phyloP scores from a whole-genome alignment of 1,284 basidiomycete species.

The Puccinia brachypodii region DNA sequence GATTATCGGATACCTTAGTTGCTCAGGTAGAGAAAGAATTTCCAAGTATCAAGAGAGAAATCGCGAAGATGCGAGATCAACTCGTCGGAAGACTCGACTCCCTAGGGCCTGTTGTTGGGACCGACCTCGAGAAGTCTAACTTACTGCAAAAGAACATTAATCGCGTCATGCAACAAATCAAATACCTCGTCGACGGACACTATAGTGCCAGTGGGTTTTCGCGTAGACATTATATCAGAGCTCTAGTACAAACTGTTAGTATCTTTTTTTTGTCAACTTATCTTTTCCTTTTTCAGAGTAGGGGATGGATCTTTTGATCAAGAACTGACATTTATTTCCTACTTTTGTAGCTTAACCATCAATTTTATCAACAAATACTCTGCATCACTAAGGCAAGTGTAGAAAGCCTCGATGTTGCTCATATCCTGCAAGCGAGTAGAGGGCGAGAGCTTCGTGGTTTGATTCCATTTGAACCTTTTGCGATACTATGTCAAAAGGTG shows the following conservation, averaged over 20 bases:
- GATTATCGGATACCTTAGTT: background rate
- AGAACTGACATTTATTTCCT: background rate
- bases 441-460: background rate
- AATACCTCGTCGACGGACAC: conserved; percentile 3
- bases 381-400: background rate
- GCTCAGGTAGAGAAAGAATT: background rate
- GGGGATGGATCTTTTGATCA: background rate
- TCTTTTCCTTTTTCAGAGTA: background rate
- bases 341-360: background rate
- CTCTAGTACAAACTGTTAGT: background rate
- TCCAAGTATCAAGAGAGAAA: background rate
- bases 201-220: background rate
- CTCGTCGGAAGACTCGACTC: background rate
- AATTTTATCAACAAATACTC: background rate
- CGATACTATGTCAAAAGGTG: conserved; percentile 14
- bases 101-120: background rate
- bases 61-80: background rate
- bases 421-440: background rate
- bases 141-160: background rate
- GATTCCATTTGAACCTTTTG: conserved; percentile 16
- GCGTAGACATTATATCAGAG: conserved; percentile 5
- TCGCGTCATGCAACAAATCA: background rate
- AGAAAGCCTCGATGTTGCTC: background rate
- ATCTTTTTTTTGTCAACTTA: background rate
- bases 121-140: background rate